Percentiles rank a stretch among this genome's conserved stretches.
phyloP scores from a whole-genome alignment of 2,329 filamentous ascomycete genomes.

The Calonectria fujianensis region DNA sequence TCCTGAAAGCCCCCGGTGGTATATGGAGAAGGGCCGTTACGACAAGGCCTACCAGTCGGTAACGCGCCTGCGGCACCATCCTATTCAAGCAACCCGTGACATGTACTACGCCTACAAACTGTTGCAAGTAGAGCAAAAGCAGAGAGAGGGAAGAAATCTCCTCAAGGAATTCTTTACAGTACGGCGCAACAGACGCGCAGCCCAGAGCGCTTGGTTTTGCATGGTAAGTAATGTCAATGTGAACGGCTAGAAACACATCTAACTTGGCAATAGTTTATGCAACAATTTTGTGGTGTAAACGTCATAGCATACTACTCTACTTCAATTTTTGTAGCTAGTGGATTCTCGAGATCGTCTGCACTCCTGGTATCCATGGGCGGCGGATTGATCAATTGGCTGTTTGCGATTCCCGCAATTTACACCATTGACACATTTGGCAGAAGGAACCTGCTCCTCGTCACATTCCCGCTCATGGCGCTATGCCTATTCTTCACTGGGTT shows the following conservation, averaged over 20 bases:
- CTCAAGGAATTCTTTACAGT: slow-evolving; percentile 57
- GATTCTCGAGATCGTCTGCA: slow-evolving; percentile 54
- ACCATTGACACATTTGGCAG: slow-evolving; percentile 71
- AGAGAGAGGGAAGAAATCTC: slow-evolving; percentile 50
- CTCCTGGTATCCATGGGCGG: slow-evolving; percentile 59
- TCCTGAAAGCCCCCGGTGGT: slow-evolving; percentile 74
- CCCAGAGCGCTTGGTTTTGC: slow-evolving; percentile 58
- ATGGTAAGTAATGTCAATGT: slow-evolving; percentile 45
- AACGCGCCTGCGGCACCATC: slow-evolving; percentile 65
- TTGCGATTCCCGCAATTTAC: slow-evolving; percentile 58
- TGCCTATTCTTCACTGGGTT: slow-evolving; percentile 57
- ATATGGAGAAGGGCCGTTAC: slow-evolving; percentile 65
- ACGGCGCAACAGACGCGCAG: slow-evolving; percentile 57
- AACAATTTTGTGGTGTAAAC: slow-evolving; percentile 59
- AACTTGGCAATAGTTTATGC: slow-evolving; percentile 52
- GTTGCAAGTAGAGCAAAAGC: slow-evolving; percentile 54
- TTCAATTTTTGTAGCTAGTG: slow-evolving; percentile 54
- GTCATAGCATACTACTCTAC: slow-evolving; percentile 58
- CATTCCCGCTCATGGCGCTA: slow-evolving; percentile 57
- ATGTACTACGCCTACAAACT: slow-evolving; percentile 68
- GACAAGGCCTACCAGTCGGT: slow-evolving; percentile 67
- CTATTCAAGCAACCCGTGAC: slow-evolving; percentile 69
- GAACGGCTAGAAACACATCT: not conserved
- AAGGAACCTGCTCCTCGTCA: slow-evolving; percentile 63
- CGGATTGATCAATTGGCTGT: slow-evolving; percentile 71